These are phyloP conservation scores for Tricholoma saponaceum DNA, from an alignment of 768 basidiomycete species.

Conservation along the genomic window DNA sequence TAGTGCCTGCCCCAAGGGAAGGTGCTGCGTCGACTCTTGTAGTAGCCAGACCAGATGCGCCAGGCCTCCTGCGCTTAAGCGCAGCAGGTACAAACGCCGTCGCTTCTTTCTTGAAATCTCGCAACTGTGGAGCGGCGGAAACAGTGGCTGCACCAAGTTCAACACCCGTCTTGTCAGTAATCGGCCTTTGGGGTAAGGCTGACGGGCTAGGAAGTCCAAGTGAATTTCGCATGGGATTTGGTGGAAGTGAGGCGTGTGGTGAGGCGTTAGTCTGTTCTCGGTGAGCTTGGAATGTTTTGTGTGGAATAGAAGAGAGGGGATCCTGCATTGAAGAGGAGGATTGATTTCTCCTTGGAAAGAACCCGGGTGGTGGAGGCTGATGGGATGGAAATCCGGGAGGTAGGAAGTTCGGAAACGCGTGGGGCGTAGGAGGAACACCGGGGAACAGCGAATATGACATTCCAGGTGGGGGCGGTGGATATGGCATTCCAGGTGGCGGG, in stretches of 20 bases:
- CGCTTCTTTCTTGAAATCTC: slow-evolving; percentile 93
- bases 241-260: slow-evolving; percentile 40
- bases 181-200: slow-evolving; percentile 31
- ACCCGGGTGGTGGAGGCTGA: slow-evolving; percentile 56
- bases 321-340: slow-evolving; percentile 61
- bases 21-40: slow-evolving; percentile 65
- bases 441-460: slow-evolving; percentile 29
- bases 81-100: slow-evolving; percentile 86
- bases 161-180: slow-evolving; percentile 24
- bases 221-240: slow-evolving; percentile 29
- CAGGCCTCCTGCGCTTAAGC: slow-evolving; percentile 69
- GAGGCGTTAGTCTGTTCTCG: slow-evolving; percentile 36
- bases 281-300: slow-evolving; percentile 76
- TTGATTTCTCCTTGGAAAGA: slow-evolving; percentile 55
- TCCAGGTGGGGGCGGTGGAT: slow-evolving; percentile 18
- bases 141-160: slow-evolving; percentile 61
- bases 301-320: slow-evolving; percentile 69
- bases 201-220: slow-evolving; percentile 21
- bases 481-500: slow-evolving; percentile 19
- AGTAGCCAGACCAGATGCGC: slow-evolving; percentile 26
- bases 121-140: slow-evolving; percentile 80
- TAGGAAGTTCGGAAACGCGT: slow-evolving; percentile 18
- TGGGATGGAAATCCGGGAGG: slow-evolving; percentile 24
- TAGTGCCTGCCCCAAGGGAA: slow-evolving; percentile 32
- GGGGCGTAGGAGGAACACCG: slow-evolving; percentile 18